Conservation (phyloP, 2,329 filamentous ascomycete genomes). For the Talaromyces sp. region DNA sequence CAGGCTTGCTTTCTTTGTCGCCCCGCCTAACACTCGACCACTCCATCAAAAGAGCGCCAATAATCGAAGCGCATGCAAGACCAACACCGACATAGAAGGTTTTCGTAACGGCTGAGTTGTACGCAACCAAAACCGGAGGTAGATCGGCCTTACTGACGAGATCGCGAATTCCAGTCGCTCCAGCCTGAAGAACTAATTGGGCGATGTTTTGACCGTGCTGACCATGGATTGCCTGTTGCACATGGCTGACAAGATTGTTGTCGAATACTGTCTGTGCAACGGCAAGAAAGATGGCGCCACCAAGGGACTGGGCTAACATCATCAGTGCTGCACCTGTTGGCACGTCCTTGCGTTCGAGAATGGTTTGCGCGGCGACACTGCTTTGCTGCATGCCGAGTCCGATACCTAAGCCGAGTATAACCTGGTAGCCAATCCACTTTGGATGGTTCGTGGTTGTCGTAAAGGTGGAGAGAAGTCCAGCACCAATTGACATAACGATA, state of each 20-base stretch:
- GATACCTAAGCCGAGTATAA: slow-evolving; percentile 29
- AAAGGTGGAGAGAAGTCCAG: slow-evolving; percentile 32
- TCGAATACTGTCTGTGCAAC: slow-evolving; percentile 35
- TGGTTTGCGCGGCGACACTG: slow-evolving; percentile 30
- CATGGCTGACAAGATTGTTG: slow-evolving; percentile 25
- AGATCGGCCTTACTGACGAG: neutral
- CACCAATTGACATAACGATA: slow-evolving; percentile 27
- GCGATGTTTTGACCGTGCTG: slow-evolving; percentile 18
- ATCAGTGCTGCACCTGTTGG: slow-evolving; percentile 30
- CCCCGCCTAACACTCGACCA: slow-evolving; percentile 9
- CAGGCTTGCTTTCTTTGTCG: slow-evolving; percentile 15
- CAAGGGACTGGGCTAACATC: slow-evolving; percentile 33
- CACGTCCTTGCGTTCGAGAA: slow-evolving; percentile 25
- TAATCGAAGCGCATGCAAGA: slow-evolving; percentile 6
- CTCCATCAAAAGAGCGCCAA: slow-evolving; percentile 8
- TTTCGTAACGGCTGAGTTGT: slow-evolving; percentile 9
- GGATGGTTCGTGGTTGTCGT: slow-evolving; percentile 23
- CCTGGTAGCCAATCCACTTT: slow-evolving; percentile 37
- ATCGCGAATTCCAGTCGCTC: slow-evolving; percentile 25
- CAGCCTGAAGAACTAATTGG: slow-evolving; percentile 23
- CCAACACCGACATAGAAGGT: slow-evolving; percentile 6
- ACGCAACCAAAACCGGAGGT: slow-evolving; percentile 5
- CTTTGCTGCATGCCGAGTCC: slow-evolving; percentile 33
- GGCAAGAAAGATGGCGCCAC: slow-evolving; percentile 32
- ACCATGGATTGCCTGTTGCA: slow-evolving; percentile 17